Base-by-base conservation (phyloP, 73 alveolate genomes). In the Paramecium tetraurelia region DNA sequence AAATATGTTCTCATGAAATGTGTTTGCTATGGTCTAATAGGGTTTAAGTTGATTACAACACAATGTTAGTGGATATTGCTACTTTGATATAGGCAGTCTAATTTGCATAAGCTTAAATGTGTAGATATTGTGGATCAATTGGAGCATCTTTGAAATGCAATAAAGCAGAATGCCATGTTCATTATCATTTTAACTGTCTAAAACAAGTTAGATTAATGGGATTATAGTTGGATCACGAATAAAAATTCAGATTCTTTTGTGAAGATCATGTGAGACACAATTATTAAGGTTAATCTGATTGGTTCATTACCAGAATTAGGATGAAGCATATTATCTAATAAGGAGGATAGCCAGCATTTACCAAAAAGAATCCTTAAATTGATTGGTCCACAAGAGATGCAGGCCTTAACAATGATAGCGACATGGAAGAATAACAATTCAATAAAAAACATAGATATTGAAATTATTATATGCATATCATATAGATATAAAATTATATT, bases 311-410 rank as follows among this genome's bases (percentile, higher is more conserved):
- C 14, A 80, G 90, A 80, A 80, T 80, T 35, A 80, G 90, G 20
- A 80, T 80, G 90, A 80, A 80, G 58, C 90, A 80, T 80, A 80
- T 80, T 63, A 80, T 80, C 10, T 46, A 80, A 80, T 80, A 80
- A 48, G 90, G 90, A 80, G 90, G 90, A 24, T 41, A 80, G 46
- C 90, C 90, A 43, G 90, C 90, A 80, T 80, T 80, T 35, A 80
- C 90, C 46, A 80, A 80, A 43, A 80, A 80, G 90, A 33, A 80
- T 14, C 57, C 46, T 10, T 20, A 80, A 44, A 80, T 80, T 12
- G 86, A 72, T 72, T 72, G 86, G 86, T 72, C 86, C 16, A 72
- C 86, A 1, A 72, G 86, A 72, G 86, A 72, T 72, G 9, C 86
- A 36, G 59, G 59, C 8, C 46, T 63, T 12, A 33, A 33, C 9